Percentiles rank a stretch among this genome's conserved stretches.
Evolutionary conservation across 208 protist genomes (phyloP).

Genomic region (Histomonas meleagridis): DNA sequence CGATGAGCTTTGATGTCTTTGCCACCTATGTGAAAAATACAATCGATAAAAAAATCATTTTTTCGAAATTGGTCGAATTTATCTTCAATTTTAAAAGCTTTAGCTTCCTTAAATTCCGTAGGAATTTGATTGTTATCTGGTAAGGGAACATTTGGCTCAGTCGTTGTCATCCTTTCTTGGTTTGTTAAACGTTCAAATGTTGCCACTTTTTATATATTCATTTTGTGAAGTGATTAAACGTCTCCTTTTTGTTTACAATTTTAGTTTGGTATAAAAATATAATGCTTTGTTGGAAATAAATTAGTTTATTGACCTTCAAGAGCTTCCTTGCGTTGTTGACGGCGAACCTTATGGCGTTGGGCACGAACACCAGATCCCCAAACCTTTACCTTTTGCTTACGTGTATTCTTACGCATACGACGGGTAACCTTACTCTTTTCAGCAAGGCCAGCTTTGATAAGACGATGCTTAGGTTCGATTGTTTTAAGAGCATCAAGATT

Average conservation of each 20-base stretch:
- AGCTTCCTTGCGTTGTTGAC: constrained; percentile 20
- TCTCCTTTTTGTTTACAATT: too few species aligned
- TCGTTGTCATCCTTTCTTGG: too few species aligned
- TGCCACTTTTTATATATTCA: too few species aligned
- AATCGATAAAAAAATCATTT: neutral
- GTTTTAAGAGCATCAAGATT: constrained; percentile 70
- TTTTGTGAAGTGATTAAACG: too few species aligned
- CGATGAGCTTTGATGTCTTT: neutral
- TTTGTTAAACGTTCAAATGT: too few species aligned
- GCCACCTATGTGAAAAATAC: neutral
- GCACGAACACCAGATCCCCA: neutral
- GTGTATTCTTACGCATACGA: constrained; percentile 17
- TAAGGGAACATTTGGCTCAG: too few species aligned
- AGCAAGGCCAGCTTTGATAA: constrained; percentile 53
- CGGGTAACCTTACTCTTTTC: neutral
- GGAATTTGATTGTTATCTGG: too few species aligned
- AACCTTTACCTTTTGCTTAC: neutral
- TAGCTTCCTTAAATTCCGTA: too few species aligned
- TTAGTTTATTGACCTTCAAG: neutral
- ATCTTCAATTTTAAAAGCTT: too few species aligned
- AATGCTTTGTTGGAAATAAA: neutral
- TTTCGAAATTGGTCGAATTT: neutral
- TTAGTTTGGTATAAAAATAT: too few species aligned
- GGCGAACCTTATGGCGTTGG: neutral
- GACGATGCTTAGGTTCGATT: constrained; percentile 90